Base-by-base conservation (phyloP, 176 grass and related monocot genomes). In the Chrysopogon serrulatus region DNA sequence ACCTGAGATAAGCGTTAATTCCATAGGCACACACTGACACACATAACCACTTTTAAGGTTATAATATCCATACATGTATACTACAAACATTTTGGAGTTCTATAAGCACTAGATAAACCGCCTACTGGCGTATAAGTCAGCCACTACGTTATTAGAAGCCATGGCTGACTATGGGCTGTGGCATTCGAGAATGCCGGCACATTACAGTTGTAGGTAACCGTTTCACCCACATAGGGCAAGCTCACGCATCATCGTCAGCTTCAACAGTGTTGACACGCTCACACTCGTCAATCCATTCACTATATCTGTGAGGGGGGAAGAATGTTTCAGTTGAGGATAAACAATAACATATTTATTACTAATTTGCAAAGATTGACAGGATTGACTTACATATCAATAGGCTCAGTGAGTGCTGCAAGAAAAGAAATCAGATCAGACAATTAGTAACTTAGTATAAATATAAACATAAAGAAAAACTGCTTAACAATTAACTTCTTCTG, bases 221-320 rank as follows among this genome's bases (percentile, higher is more conserved):
- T 44, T 82, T 56, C 12, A 8, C 54, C 42, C 1, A 0, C 30
- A 33, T 8, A 0, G n/a, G 21, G 3, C 53, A 72, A 39, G 66
- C 57, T 90, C 74, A 90, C 18, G 79, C 84, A 74, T 76, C 88
- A 48, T 90, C 90, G 0, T 95, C 92, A 36, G 85, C 92, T 87
- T 92, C 92, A 4, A 94, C 84, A 73, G 83, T 86, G 73, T 94
- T 92, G 51, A 94, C 92, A 24, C 90, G 87, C 63, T 94, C 92
- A 31, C 90, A 95, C 34, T 92, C 93, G 5, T 92, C 93, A n/a
- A 95, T 90, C 93, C 93, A 92, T 75, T 92, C 90, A n/a, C 93
- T 95, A 76, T 95, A 92, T 90, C 93, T 95, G 79, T 75, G 8
- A 45, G 40, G 15, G 6, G 40, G 15, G 8, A 19, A 9, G n/a